These are phyloP conservation scores for Lactarius akahatsu DNA, from an alignment of 768 basidiomycete genomes.

Conservation along the genomic window DNA sequence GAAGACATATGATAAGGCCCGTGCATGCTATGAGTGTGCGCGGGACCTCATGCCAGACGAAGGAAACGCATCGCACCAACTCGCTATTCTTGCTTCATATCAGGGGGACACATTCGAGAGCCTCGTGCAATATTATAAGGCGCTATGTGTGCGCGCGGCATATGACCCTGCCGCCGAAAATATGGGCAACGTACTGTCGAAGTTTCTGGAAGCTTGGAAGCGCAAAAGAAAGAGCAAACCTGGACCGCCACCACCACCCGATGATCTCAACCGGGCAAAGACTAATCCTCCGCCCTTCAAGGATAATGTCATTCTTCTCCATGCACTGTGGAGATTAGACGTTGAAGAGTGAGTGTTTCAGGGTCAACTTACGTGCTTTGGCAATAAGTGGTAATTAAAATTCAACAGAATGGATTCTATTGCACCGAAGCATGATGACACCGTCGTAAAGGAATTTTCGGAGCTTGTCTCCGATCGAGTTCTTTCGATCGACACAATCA, in stretches of 20 bases:
- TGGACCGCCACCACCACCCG: slow-evolving; percentile 38
- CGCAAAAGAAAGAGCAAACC: slow-evolving; percentile 39
- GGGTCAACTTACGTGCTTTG: slow-evolving; percentile 6
- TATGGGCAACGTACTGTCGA: slow-evolving; percentile 66
- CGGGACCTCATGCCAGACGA: slow-evolving; percentile 78
- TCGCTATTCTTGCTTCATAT: slow-evolving; percentile 89
- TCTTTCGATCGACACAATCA: slow-evolving; percentile 73
- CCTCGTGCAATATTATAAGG: slow-evolving; percentile 85
- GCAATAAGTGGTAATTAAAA: slow-evolving; percentile 27
- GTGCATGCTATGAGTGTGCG: slow-evolving; percentile 84
- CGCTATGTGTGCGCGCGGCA: slow-evolving; percentile 80
- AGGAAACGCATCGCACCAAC: slow-evolving; percentile 94
- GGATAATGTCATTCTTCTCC: slow-evolving; percentile 70
- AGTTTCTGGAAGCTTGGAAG: slow-evolving; percentile 61
- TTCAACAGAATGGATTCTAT: slow-evolving; percentile 48
- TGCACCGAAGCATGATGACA: slow-evolving; percentile 46
- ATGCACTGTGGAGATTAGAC: slow-evolving; percentile 65
- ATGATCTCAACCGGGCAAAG: slow-evolving; percentile 48
- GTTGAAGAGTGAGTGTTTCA: slow-evolving; percentile 53
- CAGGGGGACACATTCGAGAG: slow-evolving; percentile 78
- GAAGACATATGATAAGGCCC: slow-evolving; percentile 71
- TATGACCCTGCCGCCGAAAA: slow-evolving; percentile 90
- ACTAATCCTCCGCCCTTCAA: slow-evolving; percentile 60
- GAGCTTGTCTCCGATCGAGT: slow-evolving; percentile 63
- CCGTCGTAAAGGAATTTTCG: slow-evolving; percentile 56